Evolutionary conservation across 148 eudicot genomes (phyloP), one percentile per base, ranked within the genome.

Genomic region (Suaeda aralocaspica): DNA sequence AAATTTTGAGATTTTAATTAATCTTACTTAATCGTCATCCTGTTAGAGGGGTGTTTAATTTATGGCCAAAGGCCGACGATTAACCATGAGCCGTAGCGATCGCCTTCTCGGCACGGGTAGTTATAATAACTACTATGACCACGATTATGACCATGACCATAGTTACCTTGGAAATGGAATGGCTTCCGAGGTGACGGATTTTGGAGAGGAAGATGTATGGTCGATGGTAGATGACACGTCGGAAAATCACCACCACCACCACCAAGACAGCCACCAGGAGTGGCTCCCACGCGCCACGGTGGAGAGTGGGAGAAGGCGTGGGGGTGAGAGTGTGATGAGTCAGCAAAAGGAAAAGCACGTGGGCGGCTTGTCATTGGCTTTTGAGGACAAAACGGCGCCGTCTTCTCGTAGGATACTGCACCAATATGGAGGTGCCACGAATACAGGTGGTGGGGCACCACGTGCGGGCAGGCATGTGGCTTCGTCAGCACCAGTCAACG

Each of bases 401-500:
- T 72, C 67, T 3, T 41, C 90, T 0, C 77, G 44, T 2, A 81
- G 96, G 83, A 84, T 93, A 41, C 66, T 91, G 11, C 96, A 83
- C 83, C 92, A 90, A 70, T 80, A 72, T 22, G 86, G 87, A 0
- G 72, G 75, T 2, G 72, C 61, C 50, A 72, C 59, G 39, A 76
- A 73, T 58, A 80, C 75, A 70, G 70, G 44, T 74, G 72, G 66
- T 28, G 74, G 76, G 72, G 74, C 59, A 45, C 66, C 79, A 21
- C 79, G 81, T 67, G 34, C 45, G 19, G 7, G 6, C 9, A 83
- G 79, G 10, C 86, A 79, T 63, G 29, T 94, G 84, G 91, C 96
- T 66, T 64, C 91, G 33, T 94, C 98, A n/a, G 96, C 96, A 6
- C 98, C 98, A 1, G 84, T 94, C 46, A 87, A 83, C 64, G 96